Conservation (phyloP, 768 basidiomycete genomes). For the Hydnomerulius pinastri region DNA sequence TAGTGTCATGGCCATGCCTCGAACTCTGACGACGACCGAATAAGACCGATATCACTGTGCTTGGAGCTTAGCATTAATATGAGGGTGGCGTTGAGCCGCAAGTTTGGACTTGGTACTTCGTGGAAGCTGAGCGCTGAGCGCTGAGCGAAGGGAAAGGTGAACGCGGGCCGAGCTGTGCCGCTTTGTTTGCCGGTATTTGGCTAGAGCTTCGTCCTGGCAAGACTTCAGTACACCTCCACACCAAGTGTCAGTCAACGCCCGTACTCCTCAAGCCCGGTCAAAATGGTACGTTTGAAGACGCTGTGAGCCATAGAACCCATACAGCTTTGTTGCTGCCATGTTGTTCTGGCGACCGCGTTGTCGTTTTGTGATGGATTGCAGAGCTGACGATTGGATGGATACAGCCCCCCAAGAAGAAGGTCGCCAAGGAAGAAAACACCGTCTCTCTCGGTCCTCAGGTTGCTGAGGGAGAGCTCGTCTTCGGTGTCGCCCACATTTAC, state of each 20-base stretch:
- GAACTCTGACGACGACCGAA: too few relatives aligned
- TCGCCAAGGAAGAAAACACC: constrained; percentile 75
- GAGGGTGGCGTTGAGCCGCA: too few relatives aligned
- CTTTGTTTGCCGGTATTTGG: constrained; percentile 24
- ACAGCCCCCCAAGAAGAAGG: constrained; percentile 87
- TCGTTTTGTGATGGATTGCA: constrained; percentile 47
- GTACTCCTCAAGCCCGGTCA: constrained; percentile 31
- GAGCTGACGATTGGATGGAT: constrained; percentile 51
- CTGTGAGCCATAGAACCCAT: neutral
- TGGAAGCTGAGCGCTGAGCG: too few relatives aligned
- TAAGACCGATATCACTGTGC: too few relatives aligned
- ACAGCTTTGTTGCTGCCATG: neutral
- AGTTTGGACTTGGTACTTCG: too few relatives aligned
- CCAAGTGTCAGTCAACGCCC: constrained; percentile 9
- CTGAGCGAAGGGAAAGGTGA: too few relatives aligned
- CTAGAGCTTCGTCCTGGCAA: neutral
- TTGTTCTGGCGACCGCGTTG: constrained; percentile 4
- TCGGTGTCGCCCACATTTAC: constrained; percentile 98
- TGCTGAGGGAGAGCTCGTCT: constrained; percentile 94
- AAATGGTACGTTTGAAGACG: constrained; percentile 39
- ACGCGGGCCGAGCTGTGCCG: neutral
- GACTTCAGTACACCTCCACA: constrained; percentile 4
- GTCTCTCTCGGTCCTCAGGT: constrained; percentile 95
- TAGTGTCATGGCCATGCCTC: too few relatives aligned
- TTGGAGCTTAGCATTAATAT: too few relatives aligned